Conservation (phyloP, 2,329 filamentous ascomycete genomes). For the Alternaria rosae region DNA sequence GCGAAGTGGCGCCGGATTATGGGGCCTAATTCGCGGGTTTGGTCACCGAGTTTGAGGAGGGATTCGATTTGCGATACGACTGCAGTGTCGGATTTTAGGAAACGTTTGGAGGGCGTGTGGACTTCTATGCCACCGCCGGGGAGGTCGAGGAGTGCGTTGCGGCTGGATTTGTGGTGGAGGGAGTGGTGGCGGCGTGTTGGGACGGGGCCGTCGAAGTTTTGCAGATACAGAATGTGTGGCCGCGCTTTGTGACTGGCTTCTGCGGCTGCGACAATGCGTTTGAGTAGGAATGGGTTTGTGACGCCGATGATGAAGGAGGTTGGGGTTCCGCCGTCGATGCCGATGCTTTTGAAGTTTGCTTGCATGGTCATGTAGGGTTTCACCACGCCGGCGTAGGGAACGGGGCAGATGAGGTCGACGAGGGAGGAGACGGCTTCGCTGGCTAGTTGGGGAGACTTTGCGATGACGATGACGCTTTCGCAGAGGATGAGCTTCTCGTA, state of each 20-base stretch:
- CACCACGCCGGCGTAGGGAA: slow-evolving; percentile 51
- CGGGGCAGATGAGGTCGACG: slow-evolving; percentile 50
- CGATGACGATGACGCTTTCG: slow-evolving; percentile 51
- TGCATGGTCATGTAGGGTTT: slow-evolving; percentile 56
- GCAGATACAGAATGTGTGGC: slow-evolving; percentile 51
- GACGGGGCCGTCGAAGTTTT: slow-evolving; percentile 46
- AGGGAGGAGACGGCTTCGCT: slow-evolving; percentile 52
- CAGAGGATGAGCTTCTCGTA: slow-evolving; percentile 53
- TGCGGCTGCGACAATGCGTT: slow-evolving; percentile 47
- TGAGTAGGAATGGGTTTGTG: slow-evolving; percentile 53
- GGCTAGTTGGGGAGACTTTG: slow-evolving; percentile 52
- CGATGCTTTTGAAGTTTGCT: slow-evolving; percentile 51
- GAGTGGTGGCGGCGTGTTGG: slow-evolving; percentile 49
- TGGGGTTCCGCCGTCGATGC: slow-evolving; percentile 50
- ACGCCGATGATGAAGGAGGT: slow-evolving; percentile 51
- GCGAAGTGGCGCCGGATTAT: slow-evolving; percentile 53
- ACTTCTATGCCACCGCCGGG: slow-evolving; percentile 51
- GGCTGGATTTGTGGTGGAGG: slow-evolving; percentile 45
- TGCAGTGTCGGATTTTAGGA: slow-evolving; percentile 48
- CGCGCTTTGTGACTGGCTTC: slow-evolving; percentile 43
- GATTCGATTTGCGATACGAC: slow-evolving; percentile 46
- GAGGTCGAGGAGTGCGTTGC: slow-evolving; percentile 48
- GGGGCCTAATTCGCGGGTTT: slow-evolving; percentile 45
- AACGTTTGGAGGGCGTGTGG: slow-evolving; percentile 46
- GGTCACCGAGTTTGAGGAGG: slow-evolving; percentile 40